phyloP scores from a whole-genome alignment of 2,329 filamentous ascomycete species.

The Huntiella decipiens region DNA sequence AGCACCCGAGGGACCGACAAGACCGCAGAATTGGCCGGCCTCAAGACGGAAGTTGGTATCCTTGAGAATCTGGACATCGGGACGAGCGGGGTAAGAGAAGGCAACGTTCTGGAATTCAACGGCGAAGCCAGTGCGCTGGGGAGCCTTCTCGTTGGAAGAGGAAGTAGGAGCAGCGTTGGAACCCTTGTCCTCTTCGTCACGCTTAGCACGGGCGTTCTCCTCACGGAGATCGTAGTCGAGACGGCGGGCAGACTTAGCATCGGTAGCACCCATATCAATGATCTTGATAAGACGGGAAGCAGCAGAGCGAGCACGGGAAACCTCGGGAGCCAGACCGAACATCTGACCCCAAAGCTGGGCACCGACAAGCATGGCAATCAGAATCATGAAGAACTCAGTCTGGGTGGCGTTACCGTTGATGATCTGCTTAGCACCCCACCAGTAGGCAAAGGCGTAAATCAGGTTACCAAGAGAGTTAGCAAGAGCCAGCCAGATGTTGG shows the following conservation, averaged over 20 bases:
- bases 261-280: constrained; percentile 24
- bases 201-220: constrained; percentile 13
- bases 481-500: constrained; percentile 41
- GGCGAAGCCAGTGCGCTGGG: constrained; percentile 15
- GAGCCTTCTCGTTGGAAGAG: constrained; percentile 10
- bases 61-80: constrained; percentile 36
- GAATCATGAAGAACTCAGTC: constrained; percentile 57
- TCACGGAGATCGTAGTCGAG: constrained; percentile 13
- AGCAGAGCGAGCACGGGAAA: constrained; percentile 46
- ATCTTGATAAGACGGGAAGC: constrained; percentile 36
- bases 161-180: background rate
- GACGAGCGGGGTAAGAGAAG: constrained; percentile 47
- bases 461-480: constrained; percentile 43
- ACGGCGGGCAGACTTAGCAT: constrained; percentile 8
- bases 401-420: constrained; percentile 42
- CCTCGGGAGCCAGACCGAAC: constrained; percentile 55
- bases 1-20: constrained; percentile 46
- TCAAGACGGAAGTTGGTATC: constrained; percentile 36
- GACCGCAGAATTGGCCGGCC: constrained; percentile 40
- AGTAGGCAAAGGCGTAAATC: constrained; percentile 59
- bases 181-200: constrained; percentile 22
- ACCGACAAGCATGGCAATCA: constrained; percentile 51
- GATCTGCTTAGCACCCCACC: constrained; percentile 60
- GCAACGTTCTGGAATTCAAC: constrained; percentile 38
- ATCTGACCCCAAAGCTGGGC: constrained; percentile 57